These are phyloP conservation scores for Cutaneotrichosporon mucoides DNA, from an alignment of 1,284 basidiomycete species.

Conservation along the genomic window DNA sequence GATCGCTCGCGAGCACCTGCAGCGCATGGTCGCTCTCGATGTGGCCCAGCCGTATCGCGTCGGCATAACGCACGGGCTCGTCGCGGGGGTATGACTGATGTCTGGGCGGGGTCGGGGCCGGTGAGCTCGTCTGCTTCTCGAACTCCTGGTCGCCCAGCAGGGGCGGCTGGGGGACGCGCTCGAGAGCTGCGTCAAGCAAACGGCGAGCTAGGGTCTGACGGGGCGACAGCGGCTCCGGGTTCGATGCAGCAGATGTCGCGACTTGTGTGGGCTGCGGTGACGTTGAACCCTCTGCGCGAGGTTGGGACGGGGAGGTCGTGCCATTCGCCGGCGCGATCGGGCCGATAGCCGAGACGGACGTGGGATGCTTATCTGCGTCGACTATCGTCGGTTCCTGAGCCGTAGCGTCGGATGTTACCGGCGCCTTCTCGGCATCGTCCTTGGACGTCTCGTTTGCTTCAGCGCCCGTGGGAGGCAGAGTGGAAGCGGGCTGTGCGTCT, in stretches of 20 bases:
- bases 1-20: too few relatives aligned
- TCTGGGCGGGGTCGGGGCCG: background rate
- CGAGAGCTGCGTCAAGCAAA: slow-evolving; percentile 13
- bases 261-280: too few relatives aligned
- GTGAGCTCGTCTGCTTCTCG: background rate
- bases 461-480: too few relatives aligned
- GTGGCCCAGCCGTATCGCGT: too few relatives aligned
- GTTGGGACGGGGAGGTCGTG: too few relatives aligned
- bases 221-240: background rate
- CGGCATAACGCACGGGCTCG: background rate
- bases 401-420: background rate
- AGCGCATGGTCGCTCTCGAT: too few relatives aligned
- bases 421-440: background rate
- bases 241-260: background rate
- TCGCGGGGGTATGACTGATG: background rate
- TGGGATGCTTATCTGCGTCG: background rate
- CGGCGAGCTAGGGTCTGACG: slow-evolving; percentile 1
- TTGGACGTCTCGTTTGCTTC: too few relatives aligned
- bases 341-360: background rate
- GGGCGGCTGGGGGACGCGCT: slow-evolving; percentile 8
- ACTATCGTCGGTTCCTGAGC: too few relatives aligned
- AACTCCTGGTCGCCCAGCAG: background rate
- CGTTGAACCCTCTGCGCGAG: too few relatives aligned
- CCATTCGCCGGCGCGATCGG: background rate
- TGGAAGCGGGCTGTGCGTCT: too few relatives aligned